These are phyloP conservation scores for Barnettozyma populi DNA, from an alignment of 805 yeast species.

Conservation along the genomic window DNA sequence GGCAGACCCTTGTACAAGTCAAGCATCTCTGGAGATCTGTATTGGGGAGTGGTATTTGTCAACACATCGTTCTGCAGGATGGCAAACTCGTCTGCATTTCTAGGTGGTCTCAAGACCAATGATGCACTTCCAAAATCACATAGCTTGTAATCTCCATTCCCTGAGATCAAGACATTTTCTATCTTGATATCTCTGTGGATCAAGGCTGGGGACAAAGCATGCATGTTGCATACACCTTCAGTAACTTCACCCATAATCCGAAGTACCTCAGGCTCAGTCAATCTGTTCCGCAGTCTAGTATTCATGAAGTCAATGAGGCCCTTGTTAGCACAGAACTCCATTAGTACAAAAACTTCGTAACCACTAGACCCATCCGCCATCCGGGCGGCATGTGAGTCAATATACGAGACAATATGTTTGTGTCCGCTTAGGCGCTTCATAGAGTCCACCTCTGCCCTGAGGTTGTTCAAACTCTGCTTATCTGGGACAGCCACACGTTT, in stretches of 20 bases:
- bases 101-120: constrained; percentile 57
- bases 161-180: constrained; percentile 68
- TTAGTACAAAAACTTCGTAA: constrained; percentile 71
- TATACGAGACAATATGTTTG: constrained; percentile 77
- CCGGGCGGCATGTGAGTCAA: constrained; percentile 92
- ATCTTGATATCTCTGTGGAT: constrained; percentile 79
- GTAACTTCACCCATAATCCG: constrained; percentile 64
- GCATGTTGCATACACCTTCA: constrained; percentile 75
- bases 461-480: constrained; percentile 71
- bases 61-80: constrained; percentile 61
- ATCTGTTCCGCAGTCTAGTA: constrained; percentile 56
- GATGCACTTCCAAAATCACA: constrained; percentile 85
- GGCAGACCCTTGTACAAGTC: constrained; percentile 65
- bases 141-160: constrained; percentile 53
- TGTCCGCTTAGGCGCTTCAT: constrained; percentile 85
- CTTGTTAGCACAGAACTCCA: constrained; percentile 75
- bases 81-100: constrained; percentile 52
- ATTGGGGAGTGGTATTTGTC: constrained; percentile 82
- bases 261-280: constrained; percentile 63
- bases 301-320: constrained; percentile 81
- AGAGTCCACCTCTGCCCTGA: constrained; percentile 95
- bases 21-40: constrained; percentile 80
- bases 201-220: constrained; percentile 63
- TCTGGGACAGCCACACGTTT: constrained; percentile 95
- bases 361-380: constrained; percentile 41